phyloP scores from a whole-genome alignment of 2,329 filamentous ascomycete species.

The Fusarium haematococcum region DNA sequence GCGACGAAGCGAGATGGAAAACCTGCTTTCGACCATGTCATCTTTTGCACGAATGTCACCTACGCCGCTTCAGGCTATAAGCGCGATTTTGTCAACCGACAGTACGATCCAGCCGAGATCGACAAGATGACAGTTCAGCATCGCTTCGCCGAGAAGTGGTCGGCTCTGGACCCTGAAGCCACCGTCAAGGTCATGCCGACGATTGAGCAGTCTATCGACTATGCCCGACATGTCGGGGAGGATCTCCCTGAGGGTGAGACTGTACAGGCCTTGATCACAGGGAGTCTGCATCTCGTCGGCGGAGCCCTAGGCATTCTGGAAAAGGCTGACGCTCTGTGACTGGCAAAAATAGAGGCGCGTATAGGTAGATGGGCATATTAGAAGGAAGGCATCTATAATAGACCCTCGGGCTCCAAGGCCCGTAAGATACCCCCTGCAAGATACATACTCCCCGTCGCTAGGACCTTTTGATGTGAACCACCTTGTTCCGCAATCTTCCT shows the following conservation, averaged over 20 bases:
- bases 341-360: neutral
- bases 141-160: slow-evolving; percentile 66
- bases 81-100: slow-evolving; percentile 67
- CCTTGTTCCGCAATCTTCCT: slow-evolving; percentile 53
- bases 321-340: slow-evolving; percentile 56
- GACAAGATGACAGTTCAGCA: slow-evolving; percentile 64
- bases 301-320: slow-evolving; percentile 64
- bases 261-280: slow-evolving; percentile 67
- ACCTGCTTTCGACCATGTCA: slow-evolving; percentile 73
- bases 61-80: slow-evolving; percentile 64
- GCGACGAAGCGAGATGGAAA: slow-evolving; percentile 47
- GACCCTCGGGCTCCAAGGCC: slow-evolving; percentile 67
- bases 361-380: slow-evolving; percentile 7
- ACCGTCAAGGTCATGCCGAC: slow-evolving; percentile 61
- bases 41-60: slow-evolving; percentile 85
- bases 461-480: slow-evolving; percentile 64
- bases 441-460: slow-evolving; percentile 88
- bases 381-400: slow-evolving; percentile 44
- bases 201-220: slow-evolving; percentile 67
- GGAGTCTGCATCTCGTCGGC: slow-evolving; percentile 73
- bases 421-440: slow-evolving; percentile 83
- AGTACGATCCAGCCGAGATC: slow-evolving; percentile 64
- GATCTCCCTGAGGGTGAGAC: slow-evolving; percentile 47
- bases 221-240: slow-evolving; percentile 54
- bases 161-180: slow-evolving; percentile 58